These are phyloP conservation scores for Apiospora saccharicola DNA, from an alignment of 2,329 filamentous ascomycete genomes.

Conservation along the genomic window DNA sequence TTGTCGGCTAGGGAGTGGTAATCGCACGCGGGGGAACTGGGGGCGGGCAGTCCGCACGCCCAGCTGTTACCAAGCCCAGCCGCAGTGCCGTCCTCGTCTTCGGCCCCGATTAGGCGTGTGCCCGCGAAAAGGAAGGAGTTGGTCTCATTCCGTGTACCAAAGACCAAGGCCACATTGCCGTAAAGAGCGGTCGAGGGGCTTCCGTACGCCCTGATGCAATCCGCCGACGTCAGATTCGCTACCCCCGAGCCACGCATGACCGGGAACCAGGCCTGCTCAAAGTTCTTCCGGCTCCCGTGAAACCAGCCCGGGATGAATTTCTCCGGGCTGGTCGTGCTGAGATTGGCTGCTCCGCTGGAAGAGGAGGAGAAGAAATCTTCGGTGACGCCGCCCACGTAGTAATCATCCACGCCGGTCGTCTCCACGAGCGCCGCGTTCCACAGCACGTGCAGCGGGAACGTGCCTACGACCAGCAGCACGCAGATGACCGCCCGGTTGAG, in stretches of 20 bases:
- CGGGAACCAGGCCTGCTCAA: conserved; percentile 2
- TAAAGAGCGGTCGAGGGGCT: neutral
- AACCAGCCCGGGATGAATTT: neutral
- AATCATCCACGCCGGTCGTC: conserved; percentile 23
- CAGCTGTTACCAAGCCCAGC: conserved; percentile 16
- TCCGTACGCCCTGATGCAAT: conserved; percentile 25
- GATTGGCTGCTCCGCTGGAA: neutral
- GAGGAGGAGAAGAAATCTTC: conserved; percentile 11
- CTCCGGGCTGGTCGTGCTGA: neutral
- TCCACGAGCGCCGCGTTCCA: conserved; percentile 26
- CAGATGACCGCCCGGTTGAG: conserved; percentile 2
- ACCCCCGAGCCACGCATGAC: neutral
- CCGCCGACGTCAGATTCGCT: conserved; percentile 7
- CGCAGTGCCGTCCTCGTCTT: neutral
- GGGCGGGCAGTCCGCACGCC: conserved; percentile 25
- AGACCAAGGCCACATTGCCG: conserved; percentile 21
- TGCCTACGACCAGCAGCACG: neutral
- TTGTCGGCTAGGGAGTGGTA: neutral
- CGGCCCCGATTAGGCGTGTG: conserved; percentile 11
- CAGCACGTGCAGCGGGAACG: conserved; percentile 22
- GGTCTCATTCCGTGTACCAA: conserved; percentile 18
- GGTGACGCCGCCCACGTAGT: conserved; percentile 23
- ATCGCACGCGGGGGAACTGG: neutral
- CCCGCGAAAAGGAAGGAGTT: conserved; percentile 24
- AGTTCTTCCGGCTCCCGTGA: neutral